Percentiles rank a stretch among this genome's conserved stretches.
These are phyloP conservation scores for Cicer chorassanicum DNA, from an alignment of 306 rosid genomes.

Conservation along the genomic window DNA sequence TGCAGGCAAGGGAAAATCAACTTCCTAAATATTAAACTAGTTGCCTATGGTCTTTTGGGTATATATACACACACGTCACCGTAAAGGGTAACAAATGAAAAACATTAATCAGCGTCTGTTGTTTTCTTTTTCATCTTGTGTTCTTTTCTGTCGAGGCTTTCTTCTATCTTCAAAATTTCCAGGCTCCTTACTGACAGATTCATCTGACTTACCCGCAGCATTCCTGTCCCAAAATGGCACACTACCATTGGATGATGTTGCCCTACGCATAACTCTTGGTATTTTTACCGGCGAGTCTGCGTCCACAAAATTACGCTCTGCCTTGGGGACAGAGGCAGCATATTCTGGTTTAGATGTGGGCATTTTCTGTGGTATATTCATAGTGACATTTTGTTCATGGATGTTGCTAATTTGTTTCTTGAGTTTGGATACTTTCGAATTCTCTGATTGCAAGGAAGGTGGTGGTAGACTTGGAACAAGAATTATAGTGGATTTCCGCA, in stretches of 20 bases:
- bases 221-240: constrained; percentile 71
- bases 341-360: constrained; percentile 45
- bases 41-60: constrained; percentile 1
- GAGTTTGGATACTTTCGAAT: constrained; percentile 35
- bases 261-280: constrained; percentile 62
- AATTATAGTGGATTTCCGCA: constrained; percentile 67
- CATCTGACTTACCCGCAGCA: constrained; percentile 59
- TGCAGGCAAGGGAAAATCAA: constrained; percentile 14
- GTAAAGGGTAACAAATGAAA: background rate
- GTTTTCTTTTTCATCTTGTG: constrained; percentile 84
- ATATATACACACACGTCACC: constrained; percentile 3
- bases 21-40: background rate
- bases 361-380: constrained; percentile 30
- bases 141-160: constrained; percentile 50
- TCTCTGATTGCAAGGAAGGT: constrained; percentile 55
- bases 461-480: constrained; percentile 61
- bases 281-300: constrained; percentile 56
- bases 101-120: constrained; percentile 50
- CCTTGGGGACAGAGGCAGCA: constrained; percentile 51
- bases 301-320: constrained; percentile 50
- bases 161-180: constrained; percentile 54
- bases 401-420: constrained; percentile 35
- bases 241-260: constrained; percentile 50
- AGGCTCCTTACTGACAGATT: constrained; percentile 55
- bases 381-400: constrained; percentile 21